Evolutionary conservation across 2,329 filamentous ascomycete genomes (phyloP).

Genomic region (Cylindrodendrum hubeiense): DNA sequence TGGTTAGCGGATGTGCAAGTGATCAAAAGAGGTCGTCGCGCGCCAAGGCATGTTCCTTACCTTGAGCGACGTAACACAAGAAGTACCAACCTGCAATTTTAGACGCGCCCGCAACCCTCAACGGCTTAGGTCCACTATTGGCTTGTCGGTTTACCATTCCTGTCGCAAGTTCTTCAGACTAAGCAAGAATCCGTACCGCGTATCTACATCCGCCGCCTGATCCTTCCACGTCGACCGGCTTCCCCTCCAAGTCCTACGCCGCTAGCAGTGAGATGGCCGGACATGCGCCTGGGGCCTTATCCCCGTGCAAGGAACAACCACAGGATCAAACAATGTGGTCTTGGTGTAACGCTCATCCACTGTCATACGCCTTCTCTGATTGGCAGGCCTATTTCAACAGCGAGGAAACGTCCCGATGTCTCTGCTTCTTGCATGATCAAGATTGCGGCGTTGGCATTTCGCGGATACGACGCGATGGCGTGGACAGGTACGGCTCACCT

Average conservation of each 20-base stretch:
- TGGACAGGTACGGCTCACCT: neutral
- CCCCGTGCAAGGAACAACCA: neutral
- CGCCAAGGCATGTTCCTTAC: constrained; percentile 16
- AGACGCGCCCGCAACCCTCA: constrained; percentile 9
- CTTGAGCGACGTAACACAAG: constrained; percentile 23
- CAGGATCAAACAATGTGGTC: neutral
- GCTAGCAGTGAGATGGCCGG: neutral
- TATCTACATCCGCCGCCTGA: neutral
- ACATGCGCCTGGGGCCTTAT: neutral
- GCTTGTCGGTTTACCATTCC: constrained; percentile 11
- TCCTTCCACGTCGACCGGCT: neutral
- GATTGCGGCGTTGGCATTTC: neutral
- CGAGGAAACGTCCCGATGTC: neutral
- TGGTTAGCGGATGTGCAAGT: constrained; percentile 18
- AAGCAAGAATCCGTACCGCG: constrained; percentile 1
- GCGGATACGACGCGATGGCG: neutral
- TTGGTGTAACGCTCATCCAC: neutral
- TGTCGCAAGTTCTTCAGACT: constrained; percentile 9
- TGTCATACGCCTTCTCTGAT: neutral
- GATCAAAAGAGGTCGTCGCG: constrained; percentile 18
- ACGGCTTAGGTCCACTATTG: neutral
- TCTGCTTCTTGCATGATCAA: neutral
- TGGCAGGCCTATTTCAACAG: neutral
- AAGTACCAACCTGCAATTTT: constrained; percentile 18
- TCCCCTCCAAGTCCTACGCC: constrained; percentile 11